These are phyloP conservation scores for Kurtzmaniella quercitrusa DNA, from an alignment of 1,139 yeast species.

Conservation along the genomic window DNA sequence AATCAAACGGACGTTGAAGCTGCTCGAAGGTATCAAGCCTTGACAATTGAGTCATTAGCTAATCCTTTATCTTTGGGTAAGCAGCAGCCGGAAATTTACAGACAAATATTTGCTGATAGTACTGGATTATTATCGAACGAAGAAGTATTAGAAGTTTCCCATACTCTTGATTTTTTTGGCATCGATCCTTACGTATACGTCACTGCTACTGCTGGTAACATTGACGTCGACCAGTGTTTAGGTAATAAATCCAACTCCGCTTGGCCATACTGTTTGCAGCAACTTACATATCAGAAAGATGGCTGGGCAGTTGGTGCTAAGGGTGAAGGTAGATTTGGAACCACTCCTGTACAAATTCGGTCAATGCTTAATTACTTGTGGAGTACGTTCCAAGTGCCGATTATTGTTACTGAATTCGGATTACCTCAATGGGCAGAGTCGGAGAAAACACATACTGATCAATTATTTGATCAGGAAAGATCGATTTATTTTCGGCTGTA, in stretches of 20 bases:
- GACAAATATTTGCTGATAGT: constrained; percentile 15
- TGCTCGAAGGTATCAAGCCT: constrained; percentile 22
- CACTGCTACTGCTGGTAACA: constrained; percentile 18
- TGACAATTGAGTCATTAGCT: constrained; percentile 22
- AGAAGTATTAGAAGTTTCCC: constrained; percentile 20
- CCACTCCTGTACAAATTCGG: constrained; percentile 17
- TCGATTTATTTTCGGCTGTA: constrained; percentile 26
- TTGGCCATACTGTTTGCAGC: constrained; percentile 21
- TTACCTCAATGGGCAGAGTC: constrained; percentile 29
- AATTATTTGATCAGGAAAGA: constrained; percentile 23
- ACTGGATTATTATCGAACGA: constrained; percentile 16
- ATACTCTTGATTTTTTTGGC: constrained; percentile 29
- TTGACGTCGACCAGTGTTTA: constrained; percentile 13
- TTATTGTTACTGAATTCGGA: constrained; percentile 27
- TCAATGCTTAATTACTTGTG: constrained; percentile 17
- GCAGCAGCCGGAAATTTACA: constrained; percentile 25
- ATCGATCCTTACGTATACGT: constrained; percentile 33
- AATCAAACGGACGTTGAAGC: constrained; percentile 19
- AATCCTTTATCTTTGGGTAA: constrained; percentile 28
- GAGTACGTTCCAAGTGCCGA: constrained; percentile 18
- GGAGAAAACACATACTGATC: constrained; percentile 21
- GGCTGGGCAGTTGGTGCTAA: constrained; percentile 28
- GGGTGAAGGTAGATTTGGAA: constrained; percentile 18
- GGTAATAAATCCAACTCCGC: constrained; percentile 11
- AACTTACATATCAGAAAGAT: constrained; percentile 14